Percentiles rank a stretch among this genome's conserved stretches.
Evolutionary conservation across 441 rosid genomes (phyloP).

Genomic region (Erysimum cheiri): DNA sequence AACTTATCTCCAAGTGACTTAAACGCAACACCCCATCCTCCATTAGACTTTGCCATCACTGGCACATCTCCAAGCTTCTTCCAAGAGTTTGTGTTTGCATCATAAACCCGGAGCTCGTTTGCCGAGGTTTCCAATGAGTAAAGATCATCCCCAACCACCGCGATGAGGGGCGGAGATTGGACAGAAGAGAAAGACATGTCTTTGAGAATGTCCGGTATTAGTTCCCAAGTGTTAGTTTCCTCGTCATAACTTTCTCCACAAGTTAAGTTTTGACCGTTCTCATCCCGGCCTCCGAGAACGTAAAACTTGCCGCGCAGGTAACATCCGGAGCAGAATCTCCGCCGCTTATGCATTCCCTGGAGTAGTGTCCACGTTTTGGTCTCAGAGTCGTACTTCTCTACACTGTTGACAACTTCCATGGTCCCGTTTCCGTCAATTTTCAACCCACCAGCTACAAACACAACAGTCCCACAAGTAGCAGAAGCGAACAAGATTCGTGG

Average conservation of each 20-base stretch:
- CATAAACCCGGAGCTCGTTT: constrained; percentile 56
- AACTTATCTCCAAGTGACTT: constrained; percentile 83
- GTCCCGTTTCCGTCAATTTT: constrained; percentile 35
- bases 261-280: constrained; percentile 53
- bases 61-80: constrained; percentile 78
- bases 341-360: constrained; percentile 52
- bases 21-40: constrained; percentile 96
- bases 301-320: constrained; percentile 77
- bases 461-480: constrained; percentile 64
- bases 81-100: constrained; percentile 52
- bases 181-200: constrained; percentile 54
- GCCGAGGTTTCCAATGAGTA: constrained; percentile 77
- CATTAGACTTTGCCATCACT: constrained; percentile 66
- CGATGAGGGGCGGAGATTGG: constrained; percentile 88
- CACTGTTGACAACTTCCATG: constrained; percentile 54
- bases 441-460: constrained; percentile 82
- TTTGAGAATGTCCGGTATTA: constrained; percentile 64
- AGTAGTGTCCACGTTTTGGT: constrained; percentile 75
- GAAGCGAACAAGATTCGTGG: constrained; percentile 87
- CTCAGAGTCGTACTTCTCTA: constrained; percentile 70
- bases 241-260: constrained; percentile 81
- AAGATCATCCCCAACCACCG: constrained; percentile 72
- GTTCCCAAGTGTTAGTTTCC: constrained; percentile 60
- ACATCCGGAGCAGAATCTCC: constrained; percentile 77
- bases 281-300: constrained; percentile 78